Evolutionary conservation across 257 asterid species (phyloP).

Genomic region (Solanum dulcamara): DNA sequence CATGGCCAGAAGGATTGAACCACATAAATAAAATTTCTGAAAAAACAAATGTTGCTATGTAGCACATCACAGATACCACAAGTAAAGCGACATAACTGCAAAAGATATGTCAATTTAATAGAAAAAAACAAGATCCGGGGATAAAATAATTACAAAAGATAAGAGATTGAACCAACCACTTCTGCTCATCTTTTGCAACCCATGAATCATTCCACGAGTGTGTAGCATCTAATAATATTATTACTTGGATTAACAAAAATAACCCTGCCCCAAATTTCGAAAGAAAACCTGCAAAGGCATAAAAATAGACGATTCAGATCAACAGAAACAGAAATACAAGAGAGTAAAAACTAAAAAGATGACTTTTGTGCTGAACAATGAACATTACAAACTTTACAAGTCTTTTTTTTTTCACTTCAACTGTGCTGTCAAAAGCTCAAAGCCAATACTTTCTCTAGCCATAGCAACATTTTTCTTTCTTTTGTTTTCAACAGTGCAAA

Average conservation of each 20-base stretch:
- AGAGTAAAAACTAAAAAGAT: too few relatives aligned
- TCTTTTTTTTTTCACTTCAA: background rate
- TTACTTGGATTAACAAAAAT: too few relatives aligned
- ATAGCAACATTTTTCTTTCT: background rate
- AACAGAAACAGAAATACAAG: too few relatives aligned
- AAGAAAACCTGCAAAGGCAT: constrained; percentile 45
- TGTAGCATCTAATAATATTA: too few relatives aligned
- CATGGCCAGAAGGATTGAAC: too few relatives aligned
- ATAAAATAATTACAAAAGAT: background rate
- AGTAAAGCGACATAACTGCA: constrained; percentile 79
- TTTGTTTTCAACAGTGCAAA: background rate
- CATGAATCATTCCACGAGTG: too few relatives aligned
- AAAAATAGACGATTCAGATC: background rate
- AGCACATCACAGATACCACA: constrained; percentile 63
- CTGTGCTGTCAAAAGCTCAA: background rate
- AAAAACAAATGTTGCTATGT: constrained; percentile 54
- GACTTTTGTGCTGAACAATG: too few relatives aligned
- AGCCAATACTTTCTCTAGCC: background rate
- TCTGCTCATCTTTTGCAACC: too few relatives aligned
- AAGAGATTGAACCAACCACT: constrained; percentile 47
- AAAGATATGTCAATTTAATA: constrained; percentile 1
- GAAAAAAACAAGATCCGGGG: background rate
- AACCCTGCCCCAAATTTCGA: constrained; percentile 94
- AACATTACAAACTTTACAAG: too few relatives aligned
- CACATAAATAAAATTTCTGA: constrained; percentile 77